Conservation (phyloP, 2,329 filamentous ascomycete species). For the Verticillium nonalfalfae region DNA sequence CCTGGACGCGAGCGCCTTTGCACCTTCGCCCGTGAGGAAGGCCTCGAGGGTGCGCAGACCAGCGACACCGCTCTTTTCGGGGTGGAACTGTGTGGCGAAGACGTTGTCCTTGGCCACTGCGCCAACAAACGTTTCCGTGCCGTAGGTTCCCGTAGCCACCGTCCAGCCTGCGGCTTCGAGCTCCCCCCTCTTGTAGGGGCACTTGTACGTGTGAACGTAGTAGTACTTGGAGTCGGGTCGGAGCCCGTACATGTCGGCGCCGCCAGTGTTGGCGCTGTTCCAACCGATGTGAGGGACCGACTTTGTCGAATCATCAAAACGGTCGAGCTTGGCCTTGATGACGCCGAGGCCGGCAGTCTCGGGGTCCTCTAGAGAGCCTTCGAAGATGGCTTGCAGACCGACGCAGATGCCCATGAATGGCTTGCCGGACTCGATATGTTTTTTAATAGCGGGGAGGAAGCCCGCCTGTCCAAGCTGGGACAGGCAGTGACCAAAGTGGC, state of each 20-base stretch:
- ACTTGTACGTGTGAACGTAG: conserved; percentile 94
- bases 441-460: conserved; percentile 74
- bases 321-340: conserved; percentile 63
- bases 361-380: conserved; percentile 74
- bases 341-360: conserved; percentile 67
- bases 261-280: conserved; percentile 75
- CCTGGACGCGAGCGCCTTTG: conserved; percentile 36
- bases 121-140: conserved; percentile 83
- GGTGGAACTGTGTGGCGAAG: conserved; percentile 93
- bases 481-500: conserved; percentile 95
- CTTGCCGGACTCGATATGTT: conserved; percentile 85
- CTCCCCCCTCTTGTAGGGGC: conserved; percentile 64
- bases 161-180: conserved; percentile 82
- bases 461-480: conserved; percentile 75
- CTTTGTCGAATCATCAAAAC: conserved; percentile 73
- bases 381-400: conserved; percentile 83
- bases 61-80: conserved; percentile 90
- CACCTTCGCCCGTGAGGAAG: conserved; percentile 70
- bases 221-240: conserved; percentile 88
- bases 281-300: conserved; percentile 98
- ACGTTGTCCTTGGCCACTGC: conserved; percentile 82
- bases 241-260: conserved; percentile 65
- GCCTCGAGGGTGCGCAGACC: conserved; percentile 78
- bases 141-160: conserved; percentile 86
- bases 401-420: conserved; percentile 98